phyloP scores from a whole-genome alignment of 208 protist species.

The Blechomonas ayalai region DNA sequence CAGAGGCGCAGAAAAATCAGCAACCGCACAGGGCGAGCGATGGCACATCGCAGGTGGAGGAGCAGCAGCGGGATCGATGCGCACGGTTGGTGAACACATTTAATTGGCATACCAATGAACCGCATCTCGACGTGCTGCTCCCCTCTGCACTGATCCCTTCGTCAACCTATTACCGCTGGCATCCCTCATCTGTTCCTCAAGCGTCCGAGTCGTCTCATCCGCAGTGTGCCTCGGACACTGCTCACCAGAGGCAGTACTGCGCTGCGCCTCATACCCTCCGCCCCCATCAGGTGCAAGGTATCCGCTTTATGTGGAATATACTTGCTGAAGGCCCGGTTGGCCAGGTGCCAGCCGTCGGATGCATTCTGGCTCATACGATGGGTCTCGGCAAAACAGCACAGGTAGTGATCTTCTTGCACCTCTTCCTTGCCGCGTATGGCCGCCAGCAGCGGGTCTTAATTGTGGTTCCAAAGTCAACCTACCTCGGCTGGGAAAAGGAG shows the following conservation, averaged over 20 bases:
- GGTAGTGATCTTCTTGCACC: conserved; percentile 70
- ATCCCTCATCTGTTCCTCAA: no score
- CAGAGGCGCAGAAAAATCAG: neutral
- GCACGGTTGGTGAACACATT: conserved; percentile 37
- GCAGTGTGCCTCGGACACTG: no score
- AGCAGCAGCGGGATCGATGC: conserved; percentile 25
- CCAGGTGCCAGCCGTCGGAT: conserved; percentile 66
- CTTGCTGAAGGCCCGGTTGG: conserved; percentile 67
- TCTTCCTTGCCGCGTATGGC: conserved; percentile 33
- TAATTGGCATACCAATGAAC: conserved; percentile 15
- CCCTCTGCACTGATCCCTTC: conserved; percentile 37
- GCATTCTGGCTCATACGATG: conserved; percentile 86
- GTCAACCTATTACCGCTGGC: conserved; percentile 4
- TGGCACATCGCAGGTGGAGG: neutral
- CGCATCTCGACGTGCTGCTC: conserved; percentile 41
- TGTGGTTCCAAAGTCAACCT: conserved; percentile 68
- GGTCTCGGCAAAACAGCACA: conserved; percentile 86
- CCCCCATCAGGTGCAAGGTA: conserved; percentile 70
- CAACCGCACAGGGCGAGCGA: neutral
- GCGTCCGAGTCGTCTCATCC: no score
- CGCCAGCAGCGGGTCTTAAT: conserved; percentile 38
- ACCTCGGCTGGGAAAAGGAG: conserved; percentile 50
- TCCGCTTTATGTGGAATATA: conserved; percentile 79
- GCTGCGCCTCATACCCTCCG: conserved; percentile 21
- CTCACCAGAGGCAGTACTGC: no score